Evolutionary conservation across 1,284 basidiomycete species (phyloP).

Genomic region (Macrocystidia cucumis): DNA sequence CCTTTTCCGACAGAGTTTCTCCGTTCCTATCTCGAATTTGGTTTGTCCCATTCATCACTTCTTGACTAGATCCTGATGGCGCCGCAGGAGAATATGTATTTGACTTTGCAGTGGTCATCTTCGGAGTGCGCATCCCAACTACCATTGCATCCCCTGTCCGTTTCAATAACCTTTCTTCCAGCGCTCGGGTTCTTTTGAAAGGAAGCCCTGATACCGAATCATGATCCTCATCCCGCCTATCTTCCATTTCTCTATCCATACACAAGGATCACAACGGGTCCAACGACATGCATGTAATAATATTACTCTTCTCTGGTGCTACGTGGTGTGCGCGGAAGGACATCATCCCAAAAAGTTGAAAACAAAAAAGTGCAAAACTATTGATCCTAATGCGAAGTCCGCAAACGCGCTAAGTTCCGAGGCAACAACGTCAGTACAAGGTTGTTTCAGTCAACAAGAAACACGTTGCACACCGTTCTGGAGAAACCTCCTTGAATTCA

Average conservation of each 20-base stretch:
- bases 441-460: background rate
- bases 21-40: constrained; percentile 69
- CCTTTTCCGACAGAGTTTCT: constrained; percentile 45
- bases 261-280: too few species aligned
- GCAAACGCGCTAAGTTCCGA: constrained; percentile 77
- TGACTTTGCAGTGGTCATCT: constrained; percentile 75
- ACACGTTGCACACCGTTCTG: constrained; percentile 68
- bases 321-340: too few species aligned
- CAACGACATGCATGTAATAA: too few species aligned
- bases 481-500: constrained; percentile 88
- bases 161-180: constrained; percentile 23
- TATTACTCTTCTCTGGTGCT: too few species aligned
- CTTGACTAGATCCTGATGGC: background rate
- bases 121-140: constrained; percentile 47
- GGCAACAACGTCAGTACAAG: constrained; percentile 3
- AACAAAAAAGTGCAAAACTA: constrained; percentile 96
- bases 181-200: constrained; percentile 70
- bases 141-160: constrained; percentile 4
- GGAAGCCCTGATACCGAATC: constrained; percentile 10
- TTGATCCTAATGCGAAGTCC: constrained; percentile 91
- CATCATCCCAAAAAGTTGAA: constrained; percentile 78
- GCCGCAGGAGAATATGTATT: constrained; percentile 67
- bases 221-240: too few species aligned
- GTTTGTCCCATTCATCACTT: constrained; percentile 28
- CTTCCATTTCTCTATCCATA: background rate